Percentiles rank a stretch among this genome's conserved stretches.
These are phyloP conservation scores for Quercus lobata DNA, from an alignment of 331 rosid genomes.

Conservation along the genomic window DNA sequence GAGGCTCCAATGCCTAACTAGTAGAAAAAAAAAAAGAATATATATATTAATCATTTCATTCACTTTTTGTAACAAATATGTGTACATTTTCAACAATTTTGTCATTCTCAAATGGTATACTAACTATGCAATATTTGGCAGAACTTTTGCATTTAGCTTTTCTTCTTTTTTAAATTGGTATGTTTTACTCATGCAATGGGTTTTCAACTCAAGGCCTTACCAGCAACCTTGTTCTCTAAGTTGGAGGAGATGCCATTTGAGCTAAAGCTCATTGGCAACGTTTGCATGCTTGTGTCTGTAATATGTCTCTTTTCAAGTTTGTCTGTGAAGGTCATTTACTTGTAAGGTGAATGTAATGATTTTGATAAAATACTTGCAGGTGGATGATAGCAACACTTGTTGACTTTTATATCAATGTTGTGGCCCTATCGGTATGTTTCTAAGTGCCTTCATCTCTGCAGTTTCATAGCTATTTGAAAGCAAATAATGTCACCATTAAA, in stretches of 20 bases:
- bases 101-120: background rate
- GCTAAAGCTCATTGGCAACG: background rate
- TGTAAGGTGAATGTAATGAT: constrained; percentile 12
- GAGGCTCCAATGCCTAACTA: background rate
- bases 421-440: constrained; percentile 64
- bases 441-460: constrained; percentile 11
- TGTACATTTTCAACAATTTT: background rate
- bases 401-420: constrained; percentile 70
- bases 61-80: background rate
- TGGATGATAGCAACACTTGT: constrained; percentile 76
- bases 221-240: background rate
- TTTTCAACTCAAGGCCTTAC: background rate
- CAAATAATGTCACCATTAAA: constrained; percentile 8
- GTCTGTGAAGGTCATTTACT: constrained; percentile 13
- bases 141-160: background rate
- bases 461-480: constrained; percentile 2
- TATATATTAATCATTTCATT: background rate
- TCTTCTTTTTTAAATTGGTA: background rate
- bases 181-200: background rate
- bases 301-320: constrained; percentile 12
- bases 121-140: background rate
- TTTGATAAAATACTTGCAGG: constrained; percentile 51
- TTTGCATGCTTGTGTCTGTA: background rate
- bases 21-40: no score
- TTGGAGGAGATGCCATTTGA: background rate